Evolutionary conservation across 495 filamentous ascomycete species (phyloP), one percentile per base, ranked within the genome.

Genomic region (Penicillium pulvis): DNA sequence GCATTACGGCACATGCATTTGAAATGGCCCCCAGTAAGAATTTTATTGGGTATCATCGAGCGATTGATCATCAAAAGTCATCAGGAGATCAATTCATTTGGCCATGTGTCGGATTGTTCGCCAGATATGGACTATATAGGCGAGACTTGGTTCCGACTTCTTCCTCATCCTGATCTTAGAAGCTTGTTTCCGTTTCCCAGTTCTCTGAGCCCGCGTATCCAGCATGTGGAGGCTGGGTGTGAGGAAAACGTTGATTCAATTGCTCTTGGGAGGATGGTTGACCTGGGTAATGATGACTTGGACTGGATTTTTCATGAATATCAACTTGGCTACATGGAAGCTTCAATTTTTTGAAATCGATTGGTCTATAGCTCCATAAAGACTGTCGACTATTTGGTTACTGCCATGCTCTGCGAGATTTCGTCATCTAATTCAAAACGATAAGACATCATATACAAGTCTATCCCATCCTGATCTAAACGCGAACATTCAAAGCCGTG

Each of bases 271-370:
- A 1, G 33, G 17, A 57, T 52, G 48, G 36, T 19, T 10, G 55
- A 57, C 5, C 16, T 42, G 24, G 57, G 44, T 5, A 43, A 46
- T 46, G 53, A 59, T 52, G 57, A 59, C 23, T 47, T 58, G n/a
- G 41, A 58, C 12, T 58, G 56, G 56, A 58, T 58, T 42, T 58
- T 58, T 10, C 23, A 58, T 42, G 49, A 58, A 42, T 58, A 53
- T 6, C 56, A 58, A 10, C 56, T 53, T 8, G 51, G 43, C 5
- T 58, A 20, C 42, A 24, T 58, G 11, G 56, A 53, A 28, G 30
- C 49, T 20, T 51, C 49, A 10, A 14, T 36, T 14, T 12, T 10
- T 36, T 36, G 33, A 36, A 12, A 2, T 1, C 10, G 0, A 3
- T 36, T 14, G 12, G 28, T 28, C 28, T 7, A 28, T 7, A 28